Evolutionary conservation across 164 flowering plant species (phyloP).

Genomic region (Warburgia ugandensis): DNA sequence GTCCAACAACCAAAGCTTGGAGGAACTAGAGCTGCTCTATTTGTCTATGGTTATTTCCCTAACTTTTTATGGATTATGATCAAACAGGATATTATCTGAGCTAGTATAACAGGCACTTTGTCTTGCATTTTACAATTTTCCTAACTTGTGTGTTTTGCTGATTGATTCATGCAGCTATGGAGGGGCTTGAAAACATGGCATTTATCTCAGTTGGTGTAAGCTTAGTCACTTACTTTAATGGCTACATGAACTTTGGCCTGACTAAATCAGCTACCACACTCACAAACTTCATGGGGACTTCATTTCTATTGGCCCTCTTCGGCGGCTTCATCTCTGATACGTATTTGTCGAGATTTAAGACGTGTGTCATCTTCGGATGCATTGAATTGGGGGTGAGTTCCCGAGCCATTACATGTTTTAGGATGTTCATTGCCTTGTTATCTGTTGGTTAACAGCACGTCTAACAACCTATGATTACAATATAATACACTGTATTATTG

Average conservation of each 20-base stretch:
- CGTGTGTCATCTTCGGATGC: slow-evolving; percentile 45
- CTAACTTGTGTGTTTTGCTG: neutral
- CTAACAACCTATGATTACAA: too few species aligned
- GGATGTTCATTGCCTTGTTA: too few species aligned
- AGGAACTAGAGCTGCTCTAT: slow-evolving; percentile 51
- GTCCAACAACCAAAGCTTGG: slow-evolving; percentile 29
- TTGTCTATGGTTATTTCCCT: slow-evolving; percentile 45
- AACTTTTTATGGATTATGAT: too few species aligned
- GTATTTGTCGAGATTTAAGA: slow-evolving; percentile 60
- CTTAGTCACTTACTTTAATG: slow-evolving; percentile 56
- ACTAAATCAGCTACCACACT: slow-evolving; percentile 60
- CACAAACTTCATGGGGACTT: slow-evolving; percentile 68
- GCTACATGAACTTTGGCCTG: slow-evolving; percentile 65
- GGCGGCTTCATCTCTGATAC: slow-evolving; percentile 73
- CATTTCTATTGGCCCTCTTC: slow-evolving; percentile 49
- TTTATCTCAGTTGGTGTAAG: slow-evolving; percentile 45
- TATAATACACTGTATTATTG: too few species aligned
- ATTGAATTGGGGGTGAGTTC: slow-evolving; percentile 44
- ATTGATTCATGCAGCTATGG: slow-evolving; percentile 39
- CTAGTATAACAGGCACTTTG: too few species aligned
- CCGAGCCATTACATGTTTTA: neutral
- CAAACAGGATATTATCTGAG: too few species aligned
- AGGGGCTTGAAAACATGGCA: slow-evolving; percentile 73
- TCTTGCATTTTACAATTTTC: neutral
- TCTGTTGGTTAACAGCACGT: too few species aligned